phyloP scores from a whole-genome alignment of 345 rosid species.

The Kandelia obovata region DNA sequence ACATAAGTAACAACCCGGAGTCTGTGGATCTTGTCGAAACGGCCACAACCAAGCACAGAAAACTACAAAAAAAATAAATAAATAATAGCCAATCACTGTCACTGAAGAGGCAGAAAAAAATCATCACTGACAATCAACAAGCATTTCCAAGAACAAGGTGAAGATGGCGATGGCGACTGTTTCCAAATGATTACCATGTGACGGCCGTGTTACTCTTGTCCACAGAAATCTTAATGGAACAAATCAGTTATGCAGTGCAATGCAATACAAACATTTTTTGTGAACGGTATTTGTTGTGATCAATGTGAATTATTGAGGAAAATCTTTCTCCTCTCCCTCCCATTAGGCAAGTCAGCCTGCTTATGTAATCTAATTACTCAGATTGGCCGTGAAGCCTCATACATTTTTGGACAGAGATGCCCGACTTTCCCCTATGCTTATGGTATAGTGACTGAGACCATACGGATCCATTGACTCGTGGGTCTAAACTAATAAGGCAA shows the following conservation, averaged over 20 bases:
- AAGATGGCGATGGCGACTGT: conserved; percentile 10
- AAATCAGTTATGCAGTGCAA: conserved; percentile 12
- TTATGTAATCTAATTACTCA: not conserved
- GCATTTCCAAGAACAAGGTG: not conserved
- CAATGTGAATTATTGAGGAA: not conserved
- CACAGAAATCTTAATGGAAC: conserved; percentile 11
- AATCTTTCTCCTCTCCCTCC: not conserved
- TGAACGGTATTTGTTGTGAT: not conserved
- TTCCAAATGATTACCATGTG: conserved; percentile 36
- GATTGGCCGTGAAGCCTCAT: no score
- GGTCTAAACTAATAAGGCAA: no score
- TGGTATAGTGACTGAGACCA: no score
- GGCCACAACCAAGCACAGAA: no score
- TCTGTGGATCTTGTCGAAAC: no score
- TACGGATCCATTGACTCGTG: no score
- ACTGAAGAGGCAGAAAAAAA: not conserved
- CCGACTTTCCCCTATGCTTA: no score
- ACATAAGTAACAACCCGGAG: no score
- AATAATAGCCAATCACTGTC: no score
- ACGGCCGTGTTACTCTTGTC: conserved; percentile 50
- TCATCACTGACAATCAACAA: not conserved
- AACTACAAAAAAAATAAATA: no score
- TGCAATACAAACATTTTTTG: not conserved
- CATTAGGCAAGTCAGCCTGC: not conserved
- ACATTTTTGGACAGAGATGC: no score